Evolutionary conservation across 345 rosid species (phyloP), one percentile per base, ranked within the genome.

Genomic region (Passiflora organensis): DNA sequence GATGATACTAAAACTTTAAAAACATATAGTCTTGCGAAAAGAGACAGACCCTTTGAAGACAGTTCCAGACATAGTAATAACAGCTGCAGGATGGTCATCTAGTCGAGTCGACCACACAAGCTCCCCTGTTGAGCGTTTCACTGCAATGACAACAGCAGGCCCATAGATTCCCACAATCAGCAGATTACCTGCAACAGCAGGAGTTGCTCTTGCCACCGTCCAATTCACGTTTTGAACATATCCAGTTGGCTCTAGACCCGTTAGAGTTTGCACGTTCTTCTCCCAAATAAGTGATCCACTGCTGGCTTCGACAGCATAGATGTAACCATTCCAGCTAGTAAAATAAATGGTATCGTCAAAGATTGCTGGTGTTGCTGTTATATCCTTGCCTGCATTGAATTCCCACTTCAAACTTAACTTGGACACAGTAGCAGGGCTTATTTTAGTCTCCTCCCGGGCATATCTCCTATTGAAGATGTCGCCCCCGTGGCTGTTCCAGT

Each of bases 11-110:
- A 0, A 21, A 13, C 4, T 36, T 6, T 34, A 55, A 16, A n/a
- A 23, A 15, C 14, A n/a, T n/a, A n/a, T n/a, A n/a, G n/a, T n/a
- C n/a, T n/a, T 1, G 1, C 19, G 28, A 21, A 9, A 13, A 5
- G 14, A 24, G 13, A 59, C 77, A 39, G 28, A 76, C 77, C 84
- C 77, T 1, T 1, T 18, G 58, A 44, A 69, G 59, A 48, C 24
- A 34, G 82, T 79, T 55, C 80, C 79, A 13, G 84, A 82, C 51
- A 48, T 48, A 1, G 82, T 77, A 58, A 79, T 69, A 13, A 59
- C 20, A 5, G 56, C 67, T 36, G 64, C 22, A 58, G 82, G 62
- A 6, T 62, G 66, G 0, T 62, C 58, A 56, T 77, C 80, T 6
- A 82, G 61, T 53, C 19, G 46, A 10, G 77, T 75, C 20, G 47